Base-by-base conservation (phyloP, 192 early-diverging fungal species). In the Chytriomyces hyalinus region DNA sequence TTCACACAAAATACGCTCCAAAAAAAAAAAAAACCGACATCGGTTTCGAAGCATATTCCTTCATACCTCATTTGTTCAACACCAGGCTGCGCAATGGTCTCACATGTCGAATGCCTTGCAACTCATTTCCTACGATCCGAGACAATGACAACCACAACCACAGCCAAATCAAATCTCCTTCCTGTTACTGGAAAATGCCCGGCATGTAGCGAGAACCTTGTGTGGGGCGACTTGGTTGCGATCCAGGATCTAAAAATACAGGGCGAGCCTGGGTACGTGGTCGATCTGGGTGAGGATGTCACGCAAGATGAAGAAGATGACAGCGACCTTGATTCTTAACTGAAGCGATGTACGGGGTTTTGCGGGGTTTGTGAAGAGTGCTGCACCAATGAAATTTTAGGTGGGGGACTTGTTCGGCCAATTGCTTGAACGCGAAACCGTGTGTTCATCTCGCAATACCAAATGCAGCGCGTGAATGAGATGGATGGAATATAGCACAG, bases 181-280 rank as follows among this genome's bases (percentile, higher is more conserved):
- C 86, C 86, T n/a, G 77, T 82, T 0, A 60, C 17, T 3, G 83
- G 84, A 6, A 11, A 28, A 0, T 87, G 86, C 65, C 86, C 86
- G 15, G 43, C 73, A 3, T 87, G 86, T 53, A 10, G 26, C 13
- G 50, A 44, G 24, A 22, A 48, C 0, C 61, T 87, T 10, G 57
- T 26, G 60, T 87, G 86, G 86, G 86, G 86, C 8, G 75, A 80
- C 45, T 53, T 87, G 68, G 80, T 87, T 43, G 28, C 22, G 9
- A 45, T 20, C 13, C 36, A 22, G 36, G 17, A 65, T 65, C 26
- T 65, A 26, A 65, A 15, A 26, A 26, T 20, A 26, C 53, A 20
- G 53, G 53, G 20, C 15, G 53, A 57, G 20, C 15, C 20, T 57
- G 53, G 53, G 0, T 57, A 57, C 20, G 53, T 57, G 13, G 53